Base-by-base conservation (phyloP, 495 filamentous ascomycete species). In the Neurospora sp. region DNA sequence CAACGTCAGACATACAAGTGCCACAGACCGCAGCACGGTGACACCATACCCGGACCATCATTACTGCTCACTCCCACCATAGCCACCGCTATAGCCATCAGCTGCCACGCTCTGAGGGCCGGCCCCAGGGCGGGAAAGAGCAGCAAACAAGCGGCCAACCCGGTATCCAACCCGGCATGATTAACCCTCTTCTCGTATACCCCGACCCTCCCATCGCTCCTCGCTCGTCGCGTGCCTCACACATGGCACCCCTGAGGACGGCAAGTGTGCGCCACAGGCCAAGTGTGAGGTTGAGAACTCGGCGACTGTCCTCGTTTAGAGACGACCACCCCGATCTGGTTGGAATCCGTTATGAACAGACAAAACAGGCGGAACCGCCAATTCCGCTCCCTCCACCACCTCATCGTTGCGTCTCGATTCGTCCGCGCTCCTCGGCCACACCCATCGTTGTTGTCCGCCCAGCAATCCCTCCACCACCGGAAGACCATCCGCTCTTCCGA, bases 331-430 rank as follows among this genome's bases (percentile, higher is more conserved):
- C 27, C 27, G 82, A 81, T 76, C 77, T 88, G 74, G 83, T 86
- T 69, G 86, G 81, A 41, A 75, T 90, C 69, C 84, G 86, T 20
- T 90, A 90, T 79, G 86, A 89, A 75, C 81, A 88, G 75, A 88
- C 87, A 16, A 78, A 83, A 39, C 82, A 85, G 74, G 86, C 85
- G 18, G 83, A 89, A 76, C 85, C 87, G 39, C 88, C 89, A 8
- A 87, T 87, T 70, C 87, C 86, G 2, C 79, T 88, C 31, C 84
- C 85, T 72, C 82, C 83, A 38, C 81, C 83, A n/a, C 78, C 80
- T 39, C 79, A 78, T 54, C 79, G 11, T 75, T 74, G 35, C 82
- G 82, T 35, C 54, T 66, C 54, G 27, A 37, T 66, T 37, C 54
- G 27, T 66, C 54, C 54, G 27, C 54, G 54, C 6, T 35, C 27